These are phyloP conservation scores for Leishmania tarentolae DNA, from an alignment of 208 protist species.

Conservation along the genomic window DNA sequence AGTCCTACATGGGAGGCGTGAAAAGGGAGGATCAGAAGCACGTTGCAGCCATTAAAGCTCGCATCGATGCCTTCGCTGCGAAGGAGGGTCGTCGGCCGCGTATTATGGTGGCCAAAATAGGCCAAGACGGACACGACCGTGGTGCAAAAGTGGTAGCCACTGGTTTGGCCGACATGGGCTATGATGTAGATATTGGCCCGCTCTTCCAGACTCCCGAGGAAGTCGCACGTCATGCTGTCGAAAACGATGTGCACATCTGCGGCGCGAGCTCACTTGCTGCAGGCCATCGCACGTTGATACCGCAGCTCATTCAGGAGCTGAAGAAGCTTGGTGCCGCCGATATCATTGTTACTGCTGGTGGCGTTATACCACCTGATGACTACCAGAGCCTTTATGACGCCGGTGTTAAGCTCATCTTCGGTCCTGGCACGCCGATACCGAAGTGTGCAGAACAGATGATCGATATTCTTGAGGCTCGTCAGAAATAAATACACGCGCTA, in stretches of 20 bases:
- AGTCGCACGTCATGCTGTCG: constrained; percentile 84
- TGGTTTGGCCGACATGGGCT: constrained; percentile 96
- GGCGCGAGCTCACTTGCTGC: constrained; percentile 75
- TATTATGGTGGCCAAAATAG: constrained; percentile 97
- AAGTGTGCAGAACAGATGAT: constrained; percentile 56
- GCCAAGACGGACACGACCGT: constrained; percentile 96
- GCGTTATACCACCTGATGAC: constrained; percentile 90
- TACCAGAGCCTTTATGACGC: constrained; percentile 94
- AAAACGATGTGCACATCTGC: constrained; percentile 96
- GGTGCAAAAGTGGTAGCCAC: constrained; percentile 96
- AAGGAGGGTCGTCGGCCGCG: constrained; percentile 91
- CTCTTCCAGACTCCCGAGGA: constrained; percentile 91
- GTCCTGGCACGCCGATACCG: constrained; percentile 82
- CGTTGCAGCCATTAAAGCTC: constrained; percentile 40
- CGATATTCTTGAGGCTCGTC: constrained; percentile 40
- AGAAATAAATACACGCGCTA: constrained; percentile 31
- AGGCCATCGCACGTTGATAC: constrained; percentile 92
- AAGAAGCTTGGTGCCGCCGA: constrained; percentile 63
- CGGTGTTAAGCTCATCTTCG: constrained; percentile 94
- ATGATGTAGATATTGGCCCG: constrained; percentile 96
- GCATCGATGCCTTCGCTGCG: constrained; percentile 66
- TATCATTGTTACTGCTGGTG: constrained; percentile 81
- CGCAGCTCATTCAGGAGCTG: constrained; percentile 89
- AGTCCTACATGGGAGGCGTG: constrained; percentile 49
- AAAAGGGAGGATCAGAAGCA: constrained; percentile 46